Percentiles rank a stretch among this genome's conserved stretches.
Evolutionary conservation across 345 rosid genomes (phyloP).

Genomic region (Mercurialis annua): DNA sequence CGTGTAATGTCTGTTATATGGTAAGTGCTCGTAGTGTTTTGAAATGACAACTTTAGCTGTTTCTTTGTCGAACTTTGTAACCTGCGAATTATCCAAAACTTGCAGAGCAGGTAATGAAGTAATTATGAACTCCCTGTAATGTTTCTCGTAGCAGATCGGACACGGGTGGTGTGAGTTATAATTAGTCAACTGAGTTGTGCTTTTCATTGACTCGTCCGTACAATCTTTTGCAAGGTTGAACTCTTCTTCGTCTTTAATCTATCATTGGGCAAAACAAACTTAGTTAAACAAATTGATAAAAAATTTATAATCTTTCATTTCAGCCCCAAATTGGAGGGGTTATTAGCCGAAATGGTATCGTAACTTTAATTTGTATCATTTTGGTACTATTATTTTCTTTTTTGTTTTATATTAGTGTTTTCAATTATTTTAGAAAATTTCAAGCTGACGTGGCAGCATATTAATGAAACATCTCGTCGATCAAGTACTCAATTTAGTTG

Average conservation of each 20-base stretch:
- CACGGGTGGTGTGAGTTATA: slow-evolving; percentile 47
- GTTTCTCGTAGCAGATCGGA: slow-evolving; percentile 53
- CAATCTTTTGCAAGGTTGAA: slow-evolving; percentile 3
- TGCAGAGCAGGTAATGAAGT: slow-evolving; percentile 43
- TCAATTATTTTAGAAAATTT: no score
- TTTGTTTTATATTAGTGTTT: no score
- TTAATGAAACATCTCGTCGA: no score
- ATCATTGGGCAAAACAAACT: slow-evolving; percentile 23
- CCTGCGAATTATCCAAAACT: slow-evolving; percentile 44
- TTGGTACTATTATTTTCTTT: no score
- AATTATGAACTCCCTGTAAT: slow-evolving; percentile 46
- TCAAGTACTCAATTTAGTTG: no score
- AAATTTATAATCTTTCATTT: slow-evolving; percentile 14
- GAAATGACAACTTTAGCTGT: slow-evolving; percentile 35
- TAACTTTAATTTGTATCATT: no score
- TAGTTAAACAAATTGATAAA: slow-evolving; percentile 22
- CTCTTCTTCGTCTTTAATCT: slow-evolving; percentile 22
- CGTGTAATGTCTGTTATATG: slow-evolving; percentile 34
- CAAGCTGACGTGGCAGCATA: no score
- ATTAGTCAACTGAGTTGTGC: slow-evolving; percentile 14
- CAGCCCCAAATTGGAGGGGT: no score
- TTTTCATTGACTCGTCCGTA: slow-evolving; percentile 19
- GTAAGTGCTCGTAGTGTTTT: slow-evolving; percentile 41
- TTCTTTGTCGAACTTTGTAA: slow-evolving; percentile 35
- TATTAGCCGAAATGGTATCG: no score